A percentile compares a stretch with the other conserved stretches of the same genome.
phyloP scores from a whole-genome alignment of 2,329 filamentous ascomycete species.

The Colletotrichum melonis region DNA sequence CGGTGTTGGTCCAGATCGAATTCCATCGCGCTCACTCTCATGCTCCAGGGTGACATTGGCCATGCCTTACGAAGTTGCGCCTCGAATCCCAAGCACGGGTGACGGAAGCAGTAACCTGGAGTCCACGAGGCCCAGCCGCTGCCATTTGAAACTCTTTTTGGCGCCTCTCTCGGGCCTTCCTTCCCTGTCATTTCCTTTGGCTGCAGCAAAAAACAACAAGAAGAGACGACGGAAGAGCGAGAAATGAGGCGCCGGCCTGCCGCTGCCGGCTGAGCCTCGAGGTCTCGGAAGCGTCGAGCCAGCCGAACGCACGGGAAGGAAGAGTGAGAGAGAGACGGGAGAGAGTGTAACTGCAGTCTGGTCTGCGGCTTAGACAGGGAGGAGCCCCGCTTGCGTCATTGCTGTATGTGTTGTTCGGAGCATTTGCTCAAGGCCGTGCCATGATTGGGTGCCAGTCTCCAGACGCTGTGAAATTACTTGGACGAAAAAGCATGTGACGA shows the following conservation, averaged over 20 bases:
- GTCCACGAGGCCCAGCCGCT: conserved; percentile 20
- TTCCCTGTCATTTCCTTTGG: conserved; percentile 15
- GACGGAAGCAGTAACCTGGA: not conserved
- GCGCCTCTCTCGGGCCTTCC: not conserved
- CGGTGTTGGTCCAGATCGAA: conserved; percentile 12
- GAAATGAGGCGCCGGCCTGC: conserved; percentile 8
- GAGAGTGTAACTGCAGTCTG: too few species aligned
- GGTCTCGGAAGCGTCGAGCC: conserved; percentile 19
- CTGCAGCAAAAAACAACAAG: not conserved
- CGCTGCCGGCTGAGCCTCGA: not conserved
- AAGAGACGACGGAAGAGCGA: too few species aligned
- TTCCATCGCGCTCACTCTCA: conserved; percentile 1
- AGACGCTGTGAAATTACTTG: not conserved
- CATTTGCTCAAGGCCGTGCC: conserved; percentile 15
- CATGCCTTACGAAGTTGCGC: not conserved
- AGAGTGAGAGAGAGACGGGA: too few species aligned
- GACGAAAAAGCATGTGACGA: conserved; percentile 33
- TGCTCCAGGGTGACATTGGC: not conserved
- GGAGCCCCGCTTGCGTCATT: conserved; percentile 33
- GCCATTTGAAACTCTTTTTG: conserved; percentile 18
- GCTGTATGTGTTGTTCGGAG: conserved; percentile 18
- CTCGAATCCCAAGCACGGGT: not conserved
- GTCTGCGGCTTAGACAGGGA: conserved; percentile 11
- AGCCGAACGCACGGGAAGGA: not conserved
- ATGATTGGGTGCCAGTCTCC: conserved; percentile 10